These are phyloP conservation scores for Lagenaria siceraria DNA, from an alignment of 306 rosid genomes.

Conservation along the genomic window DNA sequence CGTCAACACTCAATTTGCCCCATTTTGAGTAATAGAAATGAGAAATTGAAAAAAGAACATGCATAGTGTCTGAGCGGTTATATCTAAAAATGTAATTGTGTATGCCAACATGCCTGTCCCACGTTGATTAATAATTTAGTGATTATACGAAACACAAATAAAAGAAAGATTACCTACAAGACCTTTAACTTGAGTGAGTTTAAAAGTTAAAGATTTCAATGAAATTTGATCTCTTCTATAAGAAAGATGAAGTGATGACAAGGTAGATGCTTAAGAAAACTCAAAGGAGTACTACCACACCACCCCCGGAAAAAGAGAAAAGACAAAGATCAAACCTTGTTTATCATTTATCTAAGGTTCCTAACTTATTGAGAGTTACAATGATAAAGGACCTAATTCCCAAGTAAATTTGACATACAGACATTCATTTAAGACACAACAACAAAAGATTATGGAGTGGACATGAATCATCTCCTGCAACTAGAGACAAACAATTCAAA, in stretches of 20 bases:
- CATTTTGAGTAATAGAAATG: neutral
- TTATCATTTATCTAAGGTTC: neutral
- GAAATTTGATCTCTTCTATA: neutral
- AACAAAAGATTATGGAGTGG: neutral
- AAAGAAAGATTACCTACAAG: neutral
- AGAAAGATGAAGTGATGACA: neutral
- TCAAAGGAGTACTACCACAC: neutral
- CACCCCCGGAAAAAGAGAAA: neutral
- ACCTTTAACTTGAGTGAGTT: neutral
- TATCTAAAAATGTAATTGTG: neutral
- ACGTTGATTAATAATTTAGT: no score
- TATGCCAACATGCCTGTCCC: neutral
- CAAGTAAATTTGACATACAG: neutral
- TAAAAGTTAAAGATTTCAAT: neutral
- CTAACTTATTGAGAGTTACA: neutral
- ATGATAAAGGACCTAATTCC: neutral
- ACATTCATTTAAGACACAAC: neutral
- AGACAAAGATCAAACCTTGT: neutral
- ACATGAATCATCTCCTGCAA: neutral
- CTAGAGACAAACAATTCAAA: neutral
- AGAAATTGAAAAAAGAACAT: neutral
- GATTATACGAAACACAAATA: neutral
- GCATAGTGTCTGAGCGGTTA: neutral
- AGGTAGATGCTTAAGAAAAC: neutral
- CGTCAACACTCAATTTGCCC: conserved; percentile 62